These are phyloP conservation scores for Lactarius psammicola DNA, from an alignment of 768 basidiomycete species.

Conservation along the genomic window DNA sequence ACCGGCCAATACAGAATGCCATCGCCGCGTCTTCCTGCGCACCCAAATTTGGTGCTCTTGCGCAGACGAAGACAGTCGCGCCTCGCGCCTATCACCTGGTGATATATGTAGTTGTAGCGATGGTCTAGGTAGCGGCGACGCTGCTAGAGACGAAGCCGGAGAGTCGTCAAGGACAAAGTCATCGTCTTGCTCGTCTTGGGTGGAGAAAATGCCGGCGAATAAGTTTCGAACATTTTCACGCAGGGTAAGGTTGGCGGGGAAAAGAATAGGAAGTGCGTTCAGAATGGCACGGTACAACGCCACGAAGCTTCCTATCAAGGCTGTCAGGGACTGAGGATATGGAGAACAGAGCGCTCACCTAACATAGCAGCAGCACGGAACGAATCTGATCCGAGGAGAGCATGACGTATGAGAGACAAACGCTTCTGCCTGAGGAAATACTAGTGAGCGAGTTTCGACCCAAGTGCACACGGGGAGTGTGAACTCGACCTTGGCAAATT, in stretches of 20 bases:
- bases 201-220: constrained; percentile 36
- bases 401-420: constrained; percentile 68
- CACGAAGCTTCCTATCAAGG: constrained; percentile 64
- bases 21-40: constrained; percentile 63
- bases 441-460: constrained; percentile 4
- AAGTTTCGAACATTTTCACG: constrained; percentile 25
- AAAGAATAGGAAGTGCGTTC: constrained; percentile 71
- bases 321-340: not conserved
- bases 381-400: constrained; percentile 80
- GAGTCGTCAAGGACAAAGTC: constrained; percentile 32
- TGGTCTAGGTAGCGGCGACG: constrained; percentile 29
- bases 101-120: constrained; percentile 14
- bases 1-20: constrained; percentile 82
- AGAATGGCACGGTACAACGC: constrained; percentile 76
- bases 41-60: constrained; percentile 63
- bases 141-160: constrained; percentile 24
- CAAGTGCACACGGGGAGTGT: not conserved
- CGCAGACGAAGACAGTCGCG: constrained; percentile 60
- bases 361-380: constrained; percentile 87
- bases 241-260: constrained; percentile 41
- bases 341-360: constrained; percentile 43
- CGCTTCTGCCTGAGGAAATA: constrained; percentile 52
- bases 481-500: constrained; percentile 59
- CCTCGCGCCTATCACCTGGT: constrained; percentile 37
- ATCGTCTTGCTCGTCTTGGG: constrained; percentile 7